Base-by-base conservation (phyloP, 1,284 basidiomycete genomes). In the Heterobasidion occidentale region DNA sequence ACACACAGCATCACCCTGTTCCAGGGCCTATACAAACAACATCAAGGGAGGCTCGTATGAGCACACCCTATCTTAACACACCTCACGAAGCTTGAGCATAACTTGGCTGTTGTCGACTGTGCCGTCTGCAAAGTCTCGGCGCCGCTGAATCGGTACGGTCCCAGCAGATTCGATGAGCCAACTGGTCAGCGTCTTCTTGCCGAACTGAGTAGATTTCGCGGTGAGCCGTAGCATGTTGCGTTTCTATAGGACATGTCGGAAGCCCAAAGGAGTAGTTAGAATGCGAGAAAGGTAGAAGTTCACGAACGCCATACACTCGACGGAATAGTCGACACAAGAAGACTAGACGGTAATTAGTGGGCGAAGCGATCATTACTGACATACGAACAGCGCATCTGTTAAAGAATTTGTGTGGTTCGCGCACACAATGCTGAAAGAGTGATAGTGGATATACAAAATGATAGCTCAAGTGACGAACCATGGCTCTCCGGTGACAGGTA, bases 81-180 rank as follows among this genome's bases (percentile, higher is more conserved):
- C 88, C 74, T 86, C 74, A 67, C 86, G 79, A 14, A 94, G 76
- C 51, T 79, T 77, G 44, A 73, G 71, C 83, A 94, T 88, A 12
- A 78, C 80, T 1, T 79, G 72, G 1, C 77, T 74, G 66, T 94
- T 94, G 68, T 94, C 84, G 1, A 75, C 75, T 33, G 65, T 68
- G 42, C 68, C 76, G 55, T 83, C 76, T 0, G 66, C 63, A 61
- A 75, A 80, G 64, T 94, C 91, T 61, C 87, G 90, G 47, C 81
- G 77, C 55, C 92, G 76, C 65, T 86, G 82, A 49, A 94, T 80
- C 0, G 91, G 92, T 1, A 94, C 78, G 1, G 92, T 91, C 14
- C 91, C 91, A 2, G 88, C 88, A 33, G 84, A 85, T 66, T 93
- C 90, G 54, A 94, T 91, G 17, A 94, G 77, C 91, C 92, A 92